Conservation (phyloP, 768 basidiomycete genomes). For the Thelephora ganbajun region DNA sequence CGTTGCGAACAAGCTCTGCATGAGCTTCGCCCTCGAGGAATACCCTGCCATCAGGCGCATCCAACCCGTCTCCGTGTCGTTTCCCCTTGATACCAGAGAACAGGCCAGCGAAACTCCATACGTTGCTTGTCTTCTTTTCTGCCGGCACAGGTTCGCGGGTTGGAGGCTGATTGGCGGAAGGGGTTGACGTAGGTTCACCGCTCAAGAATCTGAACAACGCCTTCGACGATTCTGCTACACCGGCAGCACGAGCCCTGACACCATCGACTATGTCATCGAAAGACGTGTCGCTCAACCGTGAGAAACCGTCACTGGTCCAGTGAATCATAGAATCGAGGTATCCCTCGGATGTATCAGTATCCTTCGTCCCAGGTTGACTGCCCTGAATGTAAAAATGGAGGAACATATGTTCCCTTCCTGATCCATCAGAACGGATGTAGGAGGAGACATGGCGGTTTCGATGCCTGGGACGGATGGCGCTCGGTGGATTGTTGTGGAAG, state of each 20-base stretch:
- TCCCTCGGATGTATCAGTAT: constrained; percentile 17
- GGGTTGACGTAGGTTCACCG: constrained; percentile 36
- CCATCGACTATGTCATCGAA: constrained; percentile 38
- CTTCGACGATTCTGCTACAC: constrained; percentile 33
- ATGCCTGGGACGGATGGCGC: constrained; percentile 62
- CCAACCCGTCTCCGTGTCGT: constrained; percentile 15
- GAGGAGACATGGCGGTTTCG: constrained; percentile 74
- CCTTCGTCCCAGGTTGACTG: constrained; percentile 26
- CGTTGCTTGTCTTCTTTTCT: constrained; percentile 20
- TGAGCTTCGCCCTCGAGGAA: constrained; percentile 75
- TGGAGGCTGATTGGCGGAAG: constrained; percentile 15
- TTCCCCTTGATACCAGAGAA: constrained; percentile 50
- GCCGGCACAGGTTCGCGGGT: constrained; percentile 16
- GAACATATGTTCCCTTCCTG: constrained; percentile 73
- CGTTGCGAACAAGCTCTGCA: constrained; percentile 57
- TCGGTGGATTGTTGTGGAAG: constrained; percentile 77
- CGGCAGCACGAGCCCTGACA: constrained; percentile 27
- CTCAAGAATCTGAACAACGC: constrained; percentile 59
- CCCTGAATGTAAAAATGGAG: constrained; percentile 74
- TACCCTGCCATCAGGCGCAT: constrained; percentile 22
- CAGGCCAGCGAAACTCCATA: constrained; percentile 43
- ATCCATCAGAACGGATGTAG: constrained; percentile 56
- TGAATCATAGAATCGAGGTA: constrained; percentile 28
- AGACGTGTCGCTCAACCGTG: constrained; percentile 34
- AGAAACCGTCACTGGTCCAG: constrained; percentile 29